Base-by-base conservation (phyloP, 257 asterid species). In the Solanum phureja region DNA sequence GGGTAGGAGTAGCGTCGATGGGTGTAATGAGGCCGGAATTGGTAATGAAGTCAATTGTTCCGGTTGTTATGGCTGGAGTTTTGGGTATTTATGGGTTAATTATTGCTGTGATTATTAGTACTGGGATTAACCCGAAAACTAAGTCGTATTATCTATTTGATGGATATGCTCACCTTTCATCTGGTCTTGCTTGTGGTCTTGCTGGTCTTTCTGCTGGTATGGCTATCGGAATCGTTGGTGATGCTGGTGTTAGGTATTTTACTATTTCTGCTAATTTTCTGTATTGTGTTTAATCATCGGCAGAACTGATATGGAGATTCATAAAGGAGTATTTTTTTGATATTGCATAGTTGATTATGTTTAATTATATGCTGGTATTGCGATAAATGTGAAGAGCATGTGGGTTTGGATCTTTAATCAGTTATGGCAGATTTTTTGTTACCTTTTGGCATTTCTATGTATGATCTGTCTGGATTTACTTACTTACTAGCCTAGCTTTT, bases 51-150 rank as follows among this genome's bases (percentile, higher is more conserved):
- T 94, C 98, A 12, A 94, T 93, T n/a, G 96, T 94, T 42, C 98
- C 98, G 5, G 95, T 94, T 68, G 98, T 94, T 87, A 94, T 94
- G 98, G 98, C 98, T 90, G 95, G 98, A 90, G 98, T 94, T 71
- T 91, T 93, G 91, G 98, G 98, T 90, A 94, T 94, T 74, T 94
- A 94, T 66, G 96, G 98, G 1, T 84, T 94, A 84, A 94, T 94
- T 91, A 94, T 94, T 88, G 98, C 96, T 86, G 96, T 94, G 56
- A 94, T 93, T 56, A 94, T 94, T 44, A 94, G 95, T 87, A 94
- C 95, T 21, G 95, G 97, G 21, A 94, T 94, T 86, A 94, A 94
- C 88, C 95, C 97, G 11, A 92, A 93, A 94, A 92, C 95, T 2
- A 94, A 93, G 89, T 91, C 95, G 34, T 94, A 92, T 88, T 94